These are phyloP conservation scores for Bipolaris victoriae DNA, from an alignment of 2,329 filamentous ascomycete species.

Conservation along the genomic window DNA sequence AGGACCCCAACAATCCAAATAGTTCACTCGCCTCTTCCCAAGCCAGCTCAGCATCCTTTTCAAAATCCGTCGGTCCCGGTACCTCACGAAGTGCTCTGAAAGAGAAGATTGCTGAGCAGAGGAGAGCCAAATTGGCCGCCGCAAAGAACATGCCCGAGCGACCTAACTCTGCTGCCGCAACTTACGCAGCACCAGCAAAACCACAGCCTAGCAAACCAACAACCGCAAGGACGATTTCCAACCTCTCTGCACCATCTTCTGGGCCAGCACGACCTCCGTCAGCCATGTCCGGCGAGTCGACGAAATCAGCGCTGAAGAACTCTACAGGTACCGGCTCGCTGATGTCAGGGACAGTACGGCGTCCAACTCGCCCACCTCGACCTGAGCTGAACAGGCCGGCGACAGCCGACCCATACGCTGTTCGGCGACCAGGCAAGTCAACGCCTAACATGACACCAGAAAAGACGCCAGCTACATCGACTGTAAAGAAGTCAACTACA, in stretches of 20 bases:
- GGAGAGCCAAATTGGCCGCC: constrained; percentile 64
- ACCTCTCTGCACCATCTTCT: constrained; percentile 38
- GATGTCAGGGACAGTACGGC: constrained; percentile 66
- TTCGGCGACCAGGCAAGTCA: constrained; percentile 47
- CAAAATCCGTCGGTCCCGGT: constrained; percentile 56
- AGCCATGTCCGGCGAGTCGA: constrained; percentile 41
- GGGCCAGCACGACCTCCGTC: constrained; percentile 45
- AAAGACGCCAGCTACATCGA: constrained; percentile 51
- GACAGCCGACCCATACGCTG: constrained; percentile 61
- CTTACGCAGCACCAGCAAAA: constrained; percentile 57
- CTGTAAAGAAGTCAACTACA: constrained; percentile 45
- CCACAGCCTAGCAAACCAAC: constrained; percentile 45
- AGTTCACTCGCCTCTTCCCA: constrained; percentile 55
- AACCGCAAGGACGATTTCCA: constrained; percentile 37
- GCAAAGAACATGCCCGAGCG: constrained; percentile 56
- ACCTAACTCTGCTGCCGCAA: constrained; percentile 64
- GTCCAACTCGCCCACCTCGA: constrained; percentile 48
- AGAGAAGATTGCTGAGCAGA: constrained; percentile 81
- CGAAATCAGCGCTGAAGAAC: constrained; percentile 42
- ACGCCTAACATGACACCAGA: constrained; percentile 57
- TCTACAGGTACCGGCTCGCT: constrained; percentile 52
- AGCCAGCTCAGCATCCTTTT: constrained; percentile 54
- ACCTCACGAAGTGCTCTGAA: constrained; percentile 67
- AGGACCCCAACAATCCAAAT: constrained; percentile 82
- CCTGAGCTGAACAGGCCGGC: constrained; percentile 58